Conservation (phyloP, 108 stramenopile species). For the Parmales sp. region DNA sequence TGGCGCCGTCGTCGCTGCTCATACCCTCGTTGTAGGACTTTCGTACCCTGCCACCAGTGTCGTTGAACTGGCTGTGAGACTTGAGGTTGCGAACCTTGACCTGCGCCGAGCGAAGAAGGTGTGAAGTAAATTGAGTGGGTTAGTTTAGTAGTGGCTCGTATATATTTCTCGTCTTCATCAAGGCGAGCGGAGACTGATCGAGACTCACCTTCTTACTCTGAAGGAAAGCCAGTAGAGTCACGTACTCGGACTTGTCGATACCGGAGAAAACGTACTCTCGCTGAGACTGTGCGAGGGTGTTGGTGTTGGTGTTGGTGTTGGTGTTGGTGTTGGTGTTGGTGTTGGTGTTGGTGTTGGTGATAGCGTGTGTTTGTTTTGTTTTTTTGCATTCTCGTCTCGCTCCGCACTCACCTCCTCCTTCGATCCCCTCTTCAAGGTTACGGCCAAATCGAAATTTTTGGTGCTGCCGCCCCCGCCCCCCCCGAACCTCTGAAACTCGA, state of each 20-base stretch:
- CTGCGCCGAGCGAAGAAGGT: too few species aligned
- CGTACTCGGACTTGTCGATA: conserved; percentile 78
- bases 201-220: conserved; percentile 21
- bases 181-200: conserved; percentile 39
- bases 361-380: too few species aligned
- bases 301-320: conserved; percentile 31
- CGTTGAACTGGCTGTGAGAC: conserved; percentile 23
- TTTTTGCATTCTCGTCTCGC: conserved; percentile 13
- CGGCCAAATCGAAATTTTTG: conserved; percentile 83
- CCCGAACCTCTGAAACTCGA: conserved; percentile 91
- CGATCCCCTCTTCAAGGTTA: conserved; percentile 48
- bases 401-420: conserved; percentile 6
- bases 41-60: conserved; percentile 7
- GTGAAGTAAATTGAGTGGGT: too few species aligned
- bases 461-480: conserved; percentile 72
- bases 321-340: too few species aligned
- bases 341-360: too few species aligned
- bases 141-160: too few species aligned
- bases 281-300: conserved; percentile 14
- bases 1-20: conserved; percentile 41
- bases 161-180: conserved; percentile 71
- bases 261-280: conserved; percentile 78
- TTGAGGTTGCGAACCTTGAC: conserved; percentile 85
- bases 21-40: conserved; percentile 50
- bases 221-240: conserved; percentile 38